Conservation (phyloP, 495 filamentous ascomycete genomes). For the Trichocladium uniseriatum region DNA sequence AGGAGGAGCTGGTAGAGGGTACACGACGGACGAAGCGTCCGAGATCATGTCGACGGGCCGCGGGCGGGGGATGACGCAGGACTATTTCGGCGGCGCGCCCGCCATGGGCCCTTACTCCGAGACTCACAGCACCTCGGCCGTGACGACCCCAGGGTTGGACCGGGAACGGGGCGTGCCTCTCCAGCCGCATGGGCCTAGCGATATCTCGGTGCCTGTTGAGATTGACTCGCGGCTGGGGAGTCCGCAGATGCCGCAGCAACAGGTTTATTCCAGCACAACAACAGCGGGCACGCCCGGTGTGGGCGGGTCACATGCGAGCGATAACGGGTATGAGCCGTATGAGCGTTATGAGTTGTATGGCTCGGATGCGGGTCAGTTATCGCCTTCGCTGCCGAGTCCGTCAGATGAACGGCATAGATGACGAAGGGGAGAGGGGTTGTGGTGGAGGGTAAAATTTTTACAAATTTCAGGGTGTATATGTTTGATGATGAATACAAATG, state of each 20-base stretch:
- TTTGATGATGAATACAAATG: too few relatives aligned
- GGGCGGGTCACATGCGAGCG: background rate
- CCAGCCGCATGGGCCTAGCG: conserved; percentile 22
- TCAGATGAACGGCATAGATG: background rate
- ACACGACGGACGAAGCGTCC: conserved; percentile 21
- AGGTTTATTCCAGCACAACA: too few relatives aligned
- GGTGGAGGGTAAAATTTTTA: background rate
- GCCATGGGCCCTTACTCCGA: conserved; percentile 29
- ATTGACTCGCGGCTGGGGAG: conserved; percentile 19
- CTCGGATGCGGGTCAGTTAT: conserved; percentile 8
- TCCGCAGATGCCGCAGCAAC: background rate
- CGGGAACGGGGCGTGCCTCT: conserved; percentile 19
- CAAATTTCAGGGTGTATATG: background rate
- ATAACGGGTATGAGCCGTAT: background rate
- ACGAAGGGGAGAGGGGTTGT: background rate
- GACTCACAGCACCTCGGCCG: conserved; percentile 5
- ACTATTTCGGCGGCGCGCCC: conserved; percentile 22
- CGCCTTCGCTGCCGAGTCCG: conserved; percentile 1
- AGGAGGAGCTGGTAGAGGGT: conserved; percentile 2
- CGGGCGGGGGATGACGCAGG: conserved; percentile 20
- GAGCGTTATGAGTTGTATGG: conserved; percentile 25
- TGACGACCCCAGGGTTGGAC: conserved; percentile 12
- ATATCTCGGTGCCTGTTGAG: conserved; percentile 29
- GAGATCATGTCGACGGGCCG: conserved; percentile 17
- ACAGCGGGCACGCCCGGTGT: background rate